Evolutionary conservation across 2,329 filamentous ascomycete genomes (phyloP).

Genomic region (Claviceps sorghi): DNA sequence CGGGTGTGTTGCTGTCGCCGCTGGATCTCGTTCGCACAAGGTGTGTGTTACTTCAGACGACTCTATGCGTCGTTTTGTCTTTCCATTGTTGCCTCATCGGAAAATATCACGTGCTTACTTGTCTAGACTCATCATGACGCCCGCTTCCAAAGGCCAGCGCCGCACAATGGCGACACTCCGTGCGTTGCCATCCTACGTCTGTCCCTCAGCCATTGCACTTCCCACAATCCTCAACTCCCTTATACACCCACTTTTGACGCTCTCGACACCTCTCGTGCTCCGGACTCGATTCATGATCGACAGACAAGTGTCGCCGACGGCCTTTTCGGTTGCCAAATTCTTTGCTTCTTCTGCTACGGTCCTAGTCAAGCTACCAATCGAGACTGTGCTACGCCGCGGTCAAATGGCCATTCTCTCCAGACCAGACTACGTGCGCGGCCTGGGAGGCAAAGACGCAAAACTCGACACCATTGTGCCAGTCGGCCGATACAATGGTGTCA

Average conservation of each 20-base stretch:
- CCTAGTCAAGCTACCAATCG: conserved; percentile 74
- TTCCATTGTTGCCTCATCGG: not conserved
- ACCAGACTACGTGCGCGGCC: conserved; percentile 34
- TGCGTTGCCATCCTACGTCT: conserved; percentile 62
- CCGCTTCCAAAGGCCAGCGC: conserved; percentile 57
- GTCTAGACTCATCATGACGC: conserved; percentile 63
- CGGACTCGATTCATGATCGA: conserved; percentile 76
- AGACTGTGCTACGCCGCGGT: conserved; percentile 79
- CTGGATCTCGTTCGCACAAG: conserved; percentile 77
- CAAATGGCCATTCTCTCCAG: conserved; percentile 60
- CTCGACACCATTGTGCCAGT: conserved; percentile 66
- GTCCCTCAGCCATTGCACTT: conserved; percentile 54
- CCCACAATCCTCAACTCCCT: conserved; percentile 81
- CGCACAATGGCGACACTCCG: conserved; percentile 67
- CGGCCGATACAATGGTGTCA: conserved; percentile 68
- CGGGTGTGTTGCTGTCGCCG: conserved; percentile 69
- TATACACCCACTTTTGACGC: conserved; percentile 66
- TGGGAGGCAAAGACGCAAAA: conserved; percentile 25
- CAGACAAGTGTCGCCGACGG: conserved; percentile 62
- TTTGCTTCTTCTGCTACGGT: conserved; percentile 66
- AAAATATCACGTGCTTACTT: not conserved
- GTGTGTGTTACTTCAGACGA: conserved; percentile 14
- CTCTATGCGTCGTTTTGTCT: not conserved
- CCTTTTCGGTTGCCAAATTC: conserved; percentile 74
- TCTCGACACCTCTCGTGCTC: conserved; percentile 71